Evolutionary conservation across 129 eudicot genomes (phyloP).

Genomic region (Tagetes patula): DNA sequence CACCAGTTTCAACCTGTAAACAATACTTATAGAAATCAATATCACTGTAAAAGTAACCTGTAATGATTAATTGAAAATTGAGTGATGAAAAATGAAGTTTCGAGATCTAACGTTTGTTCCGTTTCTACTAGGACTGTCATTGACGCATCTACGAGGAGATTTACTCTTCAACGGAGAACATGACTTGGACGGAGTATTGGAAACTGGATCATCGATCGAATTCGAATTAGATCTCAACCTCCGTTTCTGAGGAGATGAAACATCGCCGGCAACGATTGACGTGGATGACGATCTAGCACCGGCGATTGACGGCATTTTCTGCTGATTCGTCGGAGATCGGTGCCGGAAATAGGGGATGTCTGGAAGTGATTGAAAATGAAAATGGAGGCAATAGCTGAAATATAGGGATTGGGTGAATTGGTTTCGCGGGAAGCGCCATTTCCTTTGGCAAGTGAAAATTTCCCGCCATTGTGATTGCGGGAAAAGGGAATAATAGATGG

Average conservation of each 20-base stretch:
- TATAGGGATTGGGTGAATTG: constrained; percentile 20
- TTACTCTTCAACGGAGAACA: constrained; percentile 47
- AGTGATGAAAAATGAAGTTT: not conserved
- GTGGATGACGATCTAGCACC: constrained; percentile 29
- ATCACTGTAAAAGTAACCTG: not conserved
- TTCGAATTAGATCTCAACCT: constrained; percentile 58
- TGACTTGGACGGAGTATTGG: constrained; percentile 25
- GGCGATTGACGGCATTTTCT: constrained; percentile 67
- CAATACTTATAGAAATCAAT: not conserved
- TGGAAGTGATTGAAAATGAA: constrained; percentile 7
- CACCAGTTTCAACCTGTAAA: constrained; percentile 13
- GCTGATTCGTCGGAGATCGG: not conserved
- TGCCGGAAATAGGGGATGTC: not conserved
- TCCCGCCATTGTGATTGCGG: constrained; percentile 25
- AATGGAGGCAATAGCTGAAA: constrained; percentile 22
- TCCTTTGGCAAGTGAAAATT: constrained; percentile 9
- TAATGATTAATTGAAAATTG: not conserved
- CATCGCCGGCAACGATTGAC: constrained; percentile 29
- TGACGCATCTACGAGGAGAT: constrained; percentile 62
- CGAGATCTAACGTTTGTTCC: constrained; percentile 39
- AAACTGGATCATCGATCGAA: constrained; percentile 19
- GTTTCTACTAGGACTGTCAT: constrained; percentile 49
- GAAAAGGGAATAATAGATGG: not conserved
- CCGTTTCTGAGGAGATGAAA: constrained; percentile 59
- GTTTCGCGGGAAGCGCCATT: constrained; percentile 28